Evolutionary conservation across 805 yeast genomes (phyloP).

Genomic region (Tetrapisispora arboricola): DNA sequence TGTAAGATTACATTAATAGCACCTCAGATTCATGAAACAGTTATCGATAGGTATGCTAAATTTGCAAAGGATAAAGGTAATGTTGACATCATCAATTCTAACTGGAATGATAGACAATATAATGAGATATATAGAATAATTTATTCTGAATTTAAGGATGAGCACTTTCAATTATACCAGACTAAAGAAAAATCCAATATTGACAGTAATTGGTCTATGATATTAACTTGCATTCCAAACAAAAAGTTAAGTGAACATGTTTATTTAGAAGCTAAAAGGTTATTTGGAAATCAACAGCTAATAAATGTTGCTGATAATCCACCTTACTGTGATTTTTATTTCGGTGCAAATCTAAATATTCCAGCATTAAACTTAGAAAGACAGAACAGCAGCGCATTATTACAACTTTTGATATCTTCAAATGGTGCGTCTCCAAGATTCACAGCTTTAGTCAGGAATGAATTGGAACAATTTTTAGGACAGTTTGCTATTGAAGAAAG

Average conservation of each 20-base stretch:
- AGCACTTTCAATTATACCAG: constrained; percentile 12
- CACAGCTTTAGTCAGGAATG: constrained; percentile 23
- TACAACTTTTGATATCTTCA: constrained; percentile 22
- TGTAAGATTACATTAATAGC: constrained; percentile 25
- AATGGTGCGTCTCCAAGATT: constrained; percentile 28
- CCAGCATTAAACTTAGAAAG: no score
- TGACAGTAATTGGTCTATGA: constrained; percentile 18
- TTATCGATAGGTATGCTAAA: constrained; percentile 8
- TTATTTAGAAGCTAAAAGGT: constrained; percentile 13
- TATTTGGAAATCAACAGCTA: constrained; percentile 21
- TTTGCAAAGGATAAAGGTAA: not conserved
- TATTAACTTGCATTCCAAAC: constrained; percentile 26
- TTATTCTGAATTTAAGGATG: constrained; percentile 8
- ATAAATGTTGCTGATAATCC: constrained; percentile 31
- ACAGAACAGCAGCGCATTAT: no score
- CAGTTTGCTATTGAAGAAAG: constrained; percentile 17
- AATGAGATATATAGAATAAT: constrained; percentile 11
- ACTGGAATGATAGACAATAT: constrained; percentile 7
- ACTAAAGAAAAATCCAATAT: constrained; percentile 1
- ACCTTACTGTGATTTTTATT: constrained; percentile 27
- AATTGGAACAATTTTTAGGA: constrained; percentile 12
- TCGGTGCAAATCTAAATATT: constrained; percentile 24
- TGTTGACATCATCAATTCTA: constrained; percentile 4
- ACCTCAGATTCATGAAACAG: constrained; percentile 14
- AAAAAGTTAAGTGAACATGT: constrained; percentile 14